Percentiles rank a stretch among this genome's conserved stretches.
Conservation (phyloP, 208 protist genomes). For the Borovskyia barvae region DNA sequence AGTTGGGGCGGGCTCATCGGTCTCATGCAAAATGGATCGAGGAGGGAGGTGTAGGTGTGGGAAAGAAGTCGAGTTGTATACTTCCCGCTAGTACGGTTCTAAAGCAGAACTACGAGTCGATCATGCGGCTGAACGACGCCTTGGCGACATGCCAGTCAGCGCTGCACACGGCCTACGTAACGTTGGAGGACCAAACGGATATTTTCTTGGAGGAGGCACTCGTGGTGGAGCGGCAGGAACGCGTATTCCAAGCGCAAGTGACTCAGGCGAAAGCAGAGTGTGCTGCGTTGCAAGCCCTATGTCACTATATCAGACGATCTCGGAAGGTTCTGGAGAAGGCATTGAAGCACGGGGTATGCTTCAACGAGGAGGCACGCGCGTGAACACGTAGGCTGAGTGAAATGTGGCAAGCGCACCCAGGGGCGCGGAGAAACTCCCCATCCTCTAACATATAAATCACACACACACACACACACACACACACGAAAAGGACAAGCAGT, state of each 20-base stretch:
- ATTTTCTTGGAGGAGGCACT: slow-evolving; percentile 48
- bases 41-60: slow-evolving; percentile 10
- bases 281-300: slow-evolving; percentile 35
- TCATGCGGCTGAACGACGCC: slow-evolving; percentile 56
- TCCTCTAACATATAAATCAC: too few relatives aligned
- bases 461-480: too few relatives aligned
- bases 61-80: slow-evolving; percentile 14
- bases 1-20: slow-evolving; percentile 24
- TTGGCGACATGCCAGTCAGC: slow-evolving; percentile 55
- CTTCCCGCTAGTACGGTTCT: slow-evolving; percentile 26
- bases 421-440: too few relatives aligned
- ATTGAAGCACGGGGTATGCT: too few relatives aligned
- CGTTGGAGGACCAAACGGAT: slow-evolving; percentile 44
- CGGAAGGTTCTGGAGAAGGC: slow-evolving; percentile 5
- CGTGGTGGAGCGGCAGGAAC: slow-evolving; percentile 42
- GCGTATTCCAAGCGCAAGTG: slow-evolving; percentile 40
- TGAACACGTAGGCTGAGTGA: too few relatives aligned
- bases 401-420: too few relatives aligned
- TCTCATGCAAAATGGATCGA: slow-evolving; percentile 63
- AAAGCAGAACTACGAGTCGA: slow-evolving; percentile 37
- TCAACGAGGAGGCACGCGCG: too few relatives aligned
- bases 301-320: slow-evolving; percentile 21
- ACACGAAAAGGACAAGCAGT: too few relatives aligned
- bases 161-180: slow-evolving; percentile 35
- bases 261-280: slow-evolving; percentile 45